Percentiles rank a stretch among this genome's conserved stretches.
Conservation (phyloP, 345 rosid genomes). For the Chamaenerion angustifolium region DNA sequence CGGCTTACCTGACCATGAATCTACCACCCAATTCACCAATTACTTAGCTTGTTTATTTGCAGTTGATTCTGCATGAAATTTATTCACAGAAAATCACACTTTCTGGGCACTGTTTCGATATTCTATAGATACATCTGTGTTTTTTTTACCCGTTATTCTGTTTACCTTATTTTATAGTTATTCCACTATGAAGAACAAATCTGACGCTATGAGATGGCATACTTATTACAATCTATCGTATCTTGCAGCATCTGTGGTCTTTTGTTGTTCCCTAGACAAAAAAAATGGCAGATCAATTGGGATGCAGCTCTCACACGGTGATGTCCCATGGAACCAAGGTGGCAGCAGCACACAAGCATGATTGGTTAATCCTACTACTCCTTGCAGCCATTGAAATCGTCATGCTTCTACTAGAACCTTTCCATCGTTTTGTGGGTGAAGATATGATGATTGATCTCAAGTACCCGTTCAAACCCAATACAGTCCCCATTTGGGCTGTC, state of each 20-base stretch:
- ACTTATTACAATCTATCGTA: background rate
- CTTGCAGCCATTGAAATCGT: conserved; percentile 28
- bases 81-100: no score
- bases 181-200: no score
- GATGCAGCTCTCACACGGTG: conserved; percentile 20
- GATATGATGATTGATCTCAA: conserved; percentile 49
- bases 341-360: conserved; percentile 24
- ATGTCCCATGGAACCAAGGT: conserved; percentile 43
- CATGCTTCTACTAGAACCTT: conserved; percentile 41
- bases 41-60: no score
- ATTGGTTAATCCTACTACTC: conserved; percentile 38
- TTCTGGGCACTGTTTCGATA: no score
- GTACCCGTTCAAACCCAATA: conserved; percentile 37
- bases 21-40: no score
- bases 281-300: conserved; percentile 27
- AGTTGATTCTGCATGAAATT: no score
- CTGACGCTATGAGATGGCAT: no score
- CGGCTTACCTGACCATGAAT: no score
- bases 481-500: conserved; percentile 56
- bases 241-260: background rate
- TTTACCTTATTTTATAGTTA: no score
- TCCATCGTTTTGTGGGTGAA: conserved; percentile 47
- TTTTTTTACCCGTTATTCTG: no score
- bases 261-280: background rate
- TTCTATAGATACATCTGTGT: no score